Base-by-base conservation (phyloP, 345 rosid genomes). In the Pelargonium nanum region DNA sequence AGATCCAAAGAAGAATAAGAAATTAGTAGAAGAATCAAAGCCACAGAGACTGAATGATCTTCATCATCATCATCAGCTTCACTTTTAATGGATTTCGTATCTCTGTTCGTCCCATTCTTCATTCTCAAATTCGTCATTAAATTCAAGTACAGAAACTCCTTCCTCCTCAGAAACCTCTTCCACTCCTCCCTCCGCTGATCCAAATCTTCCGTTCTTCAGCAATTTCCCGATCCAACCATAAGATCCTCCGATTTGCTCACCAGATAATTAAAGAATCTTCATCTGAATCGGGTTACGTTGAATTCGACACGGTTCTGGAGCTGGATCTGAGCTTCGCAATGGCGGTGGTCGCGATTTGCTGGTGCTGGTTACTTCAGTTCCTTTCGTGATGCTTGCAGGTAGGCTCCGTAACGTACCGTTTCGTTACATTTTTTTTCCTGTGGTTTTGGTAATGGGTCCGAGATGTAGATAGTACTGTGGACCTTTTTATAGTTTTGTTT, bases 31-130 rank as follows among this genome's bases (percentile, higher is more conserved):
- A n/a, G n/a, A n/a, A n/a, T n/a, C n/a, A n/a, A n/a, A 55, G 15
- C 26, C 1, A 8, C 24, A 2, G 17, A 21, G 23, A 54, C 24
- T 20, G 24, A n/a, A 24, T 9, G 57, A 55, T 55, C 26, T 21
- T 22, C 13, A 40, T 9, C 2, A 40, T 40, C 48, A 17, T 4
- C 19, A 50, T 16, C 19, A 50, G 53, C 53, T 50, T 19, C 53
- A 15, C 19, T 15, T 25, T 24, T 56, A 2, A 79, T 76, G 81
- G 77, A 72, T 73, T 73, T 75, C 53, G 55, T 75, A 26, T 73
- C 75, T 32, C 60, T 77, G 64, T 79, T 73, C 59, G 55, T 77
- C 15, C 84, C 87, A 8, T 82, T 82, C 72, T 82, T 82, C 70
- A 69, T 79, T 64, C 63, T 79, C 48, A 82, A 79, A 52, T 52